Base-by-base conservation (phyloP, 2,329 filamentous ascomycete species). In the Ophiognomonia clavigignenti-juglandacearum region DNA sequence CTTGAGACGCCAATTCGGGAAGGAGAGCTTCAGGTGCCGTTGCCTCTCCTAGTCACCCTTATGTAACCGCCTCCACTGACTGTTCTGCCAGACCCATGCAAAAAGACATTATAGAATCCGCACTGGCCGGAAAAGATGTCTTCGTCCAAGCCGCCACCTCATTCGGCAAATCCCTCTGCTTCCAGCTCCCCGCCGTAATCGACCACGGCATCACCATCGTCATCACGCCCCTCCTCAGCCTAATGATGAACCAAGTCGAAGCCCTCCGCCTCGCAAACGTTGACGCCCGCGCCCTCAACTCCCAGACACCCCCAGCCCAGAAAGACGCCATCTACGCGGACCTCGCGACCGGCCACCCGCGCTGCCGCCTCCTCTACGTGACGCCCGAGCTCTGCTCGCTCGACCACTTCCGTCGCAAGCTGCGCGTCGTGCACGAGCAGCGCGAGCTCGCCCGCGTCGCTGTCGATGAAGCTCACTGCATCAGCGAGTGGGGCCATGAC, bases 401-500 rank as follows among this genome's bases (percentile, higher is more conserved):
- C 4, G 79, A 89, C 51, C 75, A 77, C 48, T 96, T 97, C 64
- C 85, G 91, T 32, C 78, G 82, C 51, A 80, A 83, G 40, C 71
- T 96, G 8, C 76, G 78, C 51, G 71, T 86, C 4, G 84, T 96
- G 13, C 73, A 96, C 61, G 72, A 81, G 49, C 90, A 96, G 63
- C 79, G 80, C 48, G 88, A 96, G 66, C 78, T 97, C n/a, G 85
- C 86, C 9, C 82, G 92, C 13, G 81, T 97, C 53, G 92, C 87
- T 39, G 83, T 97, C 48, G 92, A 97, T 60, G 92, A 97, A 68
- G 92, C 92, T 2, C 92, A 97, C 64, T 97, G 92, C 64, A 95
- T 97, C 56, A 95, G 88, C 20, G 91, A 96, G 82, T 96, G 92
- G 92, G 92, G 92, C 2, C 91, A 97, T 63, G 92, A 97, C 64